Conservation (phyloP, 257 asterid species). For the Nicotiana knightiana region DNA sequence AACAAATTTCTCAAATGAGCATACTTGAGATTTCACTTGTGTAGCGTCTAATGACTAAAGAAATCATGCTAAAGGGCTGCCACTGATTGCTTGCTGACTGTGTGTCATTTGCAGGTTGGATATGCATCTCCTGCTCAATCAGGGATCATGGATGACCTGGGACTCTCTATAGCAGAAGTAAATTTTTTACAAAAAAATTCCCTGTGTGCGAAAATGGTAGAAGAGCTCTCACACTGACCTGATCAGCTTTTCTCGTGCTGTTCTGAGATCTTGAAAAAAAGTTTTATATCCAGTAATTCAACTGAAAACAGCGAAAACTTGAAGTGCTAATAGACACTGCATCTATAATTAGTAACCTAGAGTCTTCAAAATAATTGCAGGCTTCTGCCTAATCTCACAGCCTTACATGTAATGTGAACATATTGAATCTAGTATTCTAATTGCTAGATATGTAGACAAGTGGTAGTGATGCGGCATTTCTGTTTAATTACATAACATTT, state of each 20-base stretch:
- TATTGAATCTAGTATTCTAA: not conserved
- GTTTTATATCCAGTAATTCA: not conserved
- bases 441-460: not conserved
- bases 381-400: not conserved
- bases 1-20: not conserved
- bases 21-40: not conserved
- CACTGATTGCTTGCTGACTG: not conserved
- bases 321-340: not conserved
- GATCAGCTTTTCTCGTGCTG: not conserved
- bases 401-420: not conserved
- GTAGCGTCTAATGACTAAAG: not conserved
- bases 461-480: not conserved
- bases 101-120: conserved; percentile 8
- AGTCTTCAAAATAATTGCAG: not conserved
- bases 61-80: not conserved
- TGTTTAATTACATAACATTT: not conserved
- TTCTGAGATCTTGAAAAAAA: not conserved
- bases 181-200: not conserved
- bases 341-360: not conserved
- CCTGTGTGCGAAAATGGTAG: not conserved
- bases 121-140: conserved; percentile 30
- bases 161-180: conserved; percentile 24
- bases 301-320: not conserved
- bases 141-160: conserved; percentile 21
- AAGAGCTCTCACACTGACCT: not conserved